phyloP scores from a whole-genome alignment of 805 yeast genomes.

The Yarrowia phangngaensis region DNA sequence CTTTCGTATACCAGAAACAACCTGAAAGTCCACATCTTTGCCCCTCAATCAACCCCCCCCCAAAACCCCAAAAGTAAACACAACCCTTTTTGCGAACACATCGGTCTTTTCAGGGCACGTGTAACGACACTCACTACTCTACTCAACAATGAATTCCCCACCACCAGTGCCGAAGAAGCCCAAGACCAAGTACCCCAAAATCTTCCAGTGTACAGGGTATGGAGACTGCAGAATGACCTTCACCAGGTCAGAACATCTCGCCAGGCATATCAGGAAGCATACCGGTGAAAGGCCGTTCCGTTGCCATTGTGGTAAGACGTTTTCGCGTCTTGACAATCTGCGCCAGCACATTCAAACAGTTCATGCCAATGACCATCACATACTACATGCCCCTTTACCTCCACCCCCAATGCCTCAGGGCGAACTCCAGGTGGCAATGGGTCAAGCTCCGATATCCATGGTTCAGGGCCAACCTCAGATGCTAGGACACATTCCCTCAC shows the following conservation, averaged over 20 bases:
- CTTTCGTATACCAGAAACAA: no score
- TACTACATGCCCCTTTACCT: slow-evolving; percentile 33
- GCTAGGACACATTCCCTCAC: slow-evolving; percentile 16
- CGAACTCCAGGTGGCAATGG: background rate
- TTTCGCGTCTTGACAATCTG: slow-evolving; percentile 79
- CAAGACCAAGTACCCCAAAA: slow-evolving; percentile 42
- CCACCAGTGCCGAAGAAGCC: slow-evolving; percentile 30
- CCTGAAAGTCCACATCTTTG: no score
- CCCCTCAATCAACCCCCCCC: background rate
- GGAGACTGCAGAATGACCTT: slow-evolving; percentile 85
- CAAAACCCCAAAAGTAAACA: background rate
- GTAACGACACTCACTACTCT: no score
- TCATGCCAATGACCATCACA: slow-evolving; percentile 51
- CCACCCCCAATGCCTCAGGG: slow-evolving; percentile 29
- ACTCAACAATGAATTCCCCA: slow-evolving; percentile 20
- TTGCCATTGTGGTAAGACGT: slow-evolving; percentile 72
- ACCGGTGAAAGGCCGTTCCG: slow-evolving; percentile 93
- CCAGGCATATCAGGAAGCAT: slow-evolving; percentile 87
- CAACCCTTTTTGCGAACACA: background rate
- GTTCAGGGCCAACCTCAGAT: slow-evolving; percentile 6
- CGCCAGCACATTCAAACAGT: slow-evolving; percentile 90
- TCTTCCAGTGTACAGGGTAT: slow-evolving; percentile 81
- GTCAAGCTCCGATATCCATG: background rate
- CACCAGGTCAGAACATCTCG: slow-evolving; percentile 86
- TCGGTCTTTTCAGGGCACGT: background rate